Percentiles rank a stretch among this genome's conserved stretches.
These are phyloP conservation scores for Senna siamea DNA, from an alignment of 306 rosid genomes.

Conservation along the genomic window DNA sequence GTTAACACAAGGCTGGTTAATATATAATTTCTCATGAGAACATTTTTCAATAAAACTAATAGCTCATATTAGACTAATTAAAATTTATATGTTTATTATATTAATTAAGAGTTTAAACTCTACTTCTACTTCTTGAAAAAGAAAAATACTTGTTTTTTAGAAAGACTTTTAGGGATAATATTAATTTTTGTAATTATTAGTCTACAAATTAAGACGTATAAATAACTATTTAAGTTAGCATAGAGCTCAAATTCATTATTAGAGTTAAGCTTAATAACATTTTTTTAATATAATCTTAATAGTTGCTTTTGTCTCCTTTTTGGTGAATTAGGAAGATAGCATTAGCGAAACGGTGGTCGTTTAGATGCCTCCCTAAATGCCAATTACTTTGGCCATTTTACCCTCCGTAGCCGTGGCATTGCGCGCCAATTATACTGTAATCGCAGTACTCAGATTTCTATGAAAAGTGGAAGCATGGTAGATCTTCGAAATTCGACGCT, in stretches of 20 bases:
- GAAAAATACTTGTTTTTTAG: neutral
- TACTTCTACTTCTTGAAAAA: no score
- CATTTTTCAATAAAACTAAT: no score
- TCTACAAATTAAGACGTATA: neutral
- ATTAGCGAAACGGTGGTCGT: neutral
- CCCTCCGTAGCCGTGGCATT: neutral
- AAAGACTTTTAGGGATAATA: no score
- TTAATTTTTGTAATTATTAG: neutral
- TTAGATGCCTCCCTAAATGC: neutral
- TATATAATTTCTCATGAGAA: no score
- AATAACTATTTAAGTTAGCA: neutral
- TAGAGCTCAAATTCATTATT: no score
- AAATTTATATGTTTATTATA: no score
- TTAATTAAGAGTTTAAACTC: no score
- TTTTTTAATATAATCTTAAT: no score
- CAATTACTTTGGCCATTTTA: neutral
- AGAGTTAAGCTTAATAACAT: no score
- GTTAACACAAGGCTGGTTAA: no score
- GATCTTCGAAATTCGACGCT: slow-evolving; percentile 49
- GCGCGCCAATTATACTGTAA: slow-evolving; percentile 37
- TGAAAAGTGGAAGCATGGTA: slow-evolving; percentile 45
- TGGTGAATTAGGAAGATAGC: neutral
- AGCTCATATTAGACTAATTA: no score
- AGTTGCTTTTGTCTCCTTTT: neutral
- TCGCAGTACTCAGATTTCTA: neutral